These are phyloP conservation scores for Trichoderma orchidacearum DNA, from an alignment of 495 filamentous ascomycete species.

Conservation along the genomic window DNA sequence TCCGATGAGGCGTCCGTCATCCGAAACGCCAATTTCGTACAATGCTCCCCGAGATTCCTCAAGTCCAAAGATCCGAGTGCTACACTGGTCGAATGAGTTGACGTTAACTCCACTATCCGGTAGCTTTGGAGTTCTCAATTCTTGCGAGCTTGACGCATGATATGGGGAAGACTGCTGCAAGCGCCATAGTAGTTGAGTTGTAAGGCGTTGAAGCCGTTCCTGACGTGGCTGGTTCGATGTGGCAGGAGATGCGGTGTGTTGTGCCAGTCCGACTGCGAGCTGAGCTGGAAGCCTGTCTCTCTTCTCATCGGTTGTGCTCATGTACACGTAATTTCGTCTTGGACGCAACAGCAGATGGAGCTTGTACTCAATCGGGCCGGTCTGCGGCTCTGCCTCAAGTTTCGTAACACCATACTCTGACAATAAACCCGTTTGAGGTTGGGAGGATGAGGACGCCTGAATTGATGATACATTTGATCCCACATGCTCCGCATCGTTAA, in stretches of 20 bases:
- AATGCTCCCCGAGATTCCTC: constrained; percentile 87
- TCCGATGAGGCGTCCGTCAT: constrained; percentile 85
- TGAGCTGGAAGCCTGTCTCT: constrained; percentile 3
- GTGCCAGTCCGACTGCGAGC: constrained; percentile 26
- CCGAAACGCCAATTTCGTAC: constrained; percentile 93
- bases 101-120: constrained; percentile 45
- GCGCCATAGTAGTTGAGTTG: constrained; percentile 89
- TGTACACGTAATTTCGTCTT: constrained; percentile 54
- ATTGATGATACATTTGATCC: constrained; percentile 12
- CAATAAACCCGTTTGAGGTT: constrained; percentile 33
- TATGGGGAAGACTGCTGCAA: constrained; percentile 89
- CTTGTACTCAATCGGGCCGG: constrained; percentile 93
- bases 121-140: constrained; percentile 58
- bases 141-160: constrained; percentile 56
- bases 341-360: constrained; percentile 78
- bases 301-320: constrained; percentile 24
- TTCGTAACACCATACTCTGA: constrained; percentile 61
- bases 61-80: constrained; percentile 60
- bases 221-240: constrained; percentile 47
- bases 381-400: constrained; percentile 81
- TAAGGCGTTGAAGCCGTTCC: constrained; percentile 75
- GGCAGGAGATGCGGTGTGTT: background rate
- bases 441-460: constrained; percentile 13
- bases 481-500: constrained; percentile 24
- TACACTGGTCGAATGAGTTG: constrained; percentile 41